Conservation (phyloP, 192 early-diverging fungal species). For the Umbelopsis vinacea region DNA sequence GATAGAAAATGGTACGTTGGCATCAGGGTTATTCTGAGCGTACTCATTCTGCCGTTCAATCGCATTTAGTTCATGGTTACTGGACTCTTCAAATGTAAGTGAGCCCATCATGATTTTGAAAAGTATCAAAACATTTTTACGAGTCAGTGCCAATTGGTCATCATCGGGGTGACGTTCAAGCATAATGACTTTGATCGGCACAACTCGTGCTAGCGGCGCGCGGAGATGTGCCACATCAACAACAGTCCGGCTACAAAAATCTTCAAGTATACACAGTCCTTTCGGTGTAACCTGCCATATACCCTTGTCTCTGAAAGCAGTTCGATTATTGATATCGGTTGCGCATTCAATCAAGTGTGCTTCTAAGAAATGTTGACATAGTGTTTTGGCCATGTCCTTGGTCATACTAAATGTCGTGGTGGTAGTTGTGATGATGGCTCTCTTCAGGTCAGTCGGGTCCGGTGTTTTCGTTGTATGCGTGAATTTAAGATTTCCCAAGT, state of each 20-base stretch:
- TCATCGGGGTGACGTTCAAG: slow-evolving; percentile 53
- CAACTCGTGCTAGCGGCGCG: slow-evolving; percentile 22
- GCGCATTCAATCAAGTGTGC: slow-evolving; percentile 54
- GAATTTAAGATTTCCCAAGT: slow-evolving; percentile 51
- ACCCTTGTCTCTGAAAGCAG: slow-evolving; percentile 47
- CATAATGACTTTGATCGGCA: slow-evolving; percentile 36
- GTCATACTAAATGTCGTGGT: slow-evolving; percentile 64
- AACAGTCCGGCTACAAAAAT: slow-evolving; percentile 34
- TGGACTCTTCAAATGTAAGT: slow-evolving; percentile 38
- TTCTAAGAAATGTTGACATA: slow-evolving; percentile 63
- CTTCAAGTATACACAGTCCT: slow-evolving; percentile 50
- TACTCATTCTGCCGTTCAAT: not conserved
- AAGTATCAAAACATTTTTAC: slow-evolving; percentile 39
- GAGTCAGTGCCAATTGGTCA: slow-evolving; percentile 45
- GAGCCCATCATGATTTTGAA: slow-evolving; percentile 50
- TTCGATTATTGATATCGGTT: slow-evolving; percentile 44
- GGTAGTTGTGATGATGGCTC: slow-evolving; percentile 52
- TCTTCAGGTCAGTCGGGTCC: slow-evolving; percentile 54
- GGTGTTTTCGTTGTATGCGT: slow-evolving; percentile 49
- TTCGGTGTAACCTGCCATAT: slow-evolving; percentile 55
- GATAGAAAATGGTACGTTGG: not conserved
- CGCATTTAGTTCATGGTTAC: not conserved
- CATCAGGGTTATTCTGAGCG: not conserved
- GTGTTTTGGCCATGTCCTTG: slow-evolving; percentile 55
- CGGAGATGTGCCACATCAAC: slow-evolving; percentile 27